A percentile compares a stretch with the other conserved stretches of the same genome.
phyloP scores from a whole-genome alignment of 2,329 filamentous ascomycete species.

The Fusarium lateritium region DNA sequence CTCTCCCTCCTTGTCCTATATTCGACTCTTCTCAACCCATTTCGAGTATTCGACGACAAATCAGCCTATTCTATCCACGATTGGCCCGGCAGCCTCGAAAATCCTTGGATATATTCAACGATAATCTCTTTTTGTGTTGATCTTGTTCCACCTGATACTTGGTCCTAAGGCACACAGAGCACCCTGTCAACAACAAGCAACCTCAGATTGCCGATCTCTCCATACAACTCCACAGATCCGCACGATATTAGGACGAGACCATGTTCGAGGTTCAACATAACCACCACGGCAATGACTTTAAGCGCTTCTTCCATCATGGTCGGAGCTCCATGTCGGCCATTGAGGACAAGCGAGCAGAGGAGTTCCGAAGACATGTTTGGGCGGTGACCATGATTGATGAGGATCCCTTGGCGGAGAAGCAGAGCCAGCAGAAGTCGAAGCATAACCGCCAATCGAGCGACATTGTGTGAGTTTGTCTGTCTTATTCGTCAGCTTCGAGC shows the following conservation, averaged over 20 bases:
- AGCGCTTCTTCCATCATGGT: slow-evolving; percentile 47
- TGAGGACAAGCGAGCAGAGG: slow-evolving; percentile 48
- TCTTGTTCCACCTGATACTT: background rate
- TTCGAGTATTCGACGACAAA: background rate
- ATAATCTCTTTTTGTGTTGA: slow-evolving; percentile 1
- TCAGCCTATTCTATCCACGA: background rate
- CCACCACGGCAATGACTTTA: slow-evolving; percentile 48
- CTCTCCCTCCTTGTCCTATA: slow-evolving; percentile 33
- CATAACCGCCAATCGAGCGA: slow-evolving; percentile 41
- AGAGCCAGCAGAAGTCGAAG: slow-evolving; percentile 9
- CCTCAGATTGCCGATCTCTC: slow-evolving; percentile 18
- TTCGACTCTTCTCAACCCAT: slow-evolving; percentile 14
- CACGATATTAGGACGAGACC: slow-evolving; percentile 7
- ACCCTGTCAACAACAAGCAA: slow-evolving; percentile 19
- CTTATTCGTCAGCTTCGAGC: slow-evolving; percentile 13
- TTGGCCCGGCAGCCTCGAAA: slow-evolving; percentile 7
- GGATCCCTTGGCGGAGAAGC: slow-evolving; percentile 37
- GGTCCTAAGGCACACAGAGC: slow-evolving; percentile 10
- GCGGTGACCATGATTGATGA: slow-evolving; percentile 50
- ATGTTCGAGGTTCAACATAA: slow-evolving; percentile 50
- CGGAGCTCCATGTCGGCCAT: slow-evolving; percentile 49
- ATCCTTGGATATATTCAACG: slow-evolving; percentile 24
- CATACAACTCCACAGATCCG: slow-evolving; percentile 23
- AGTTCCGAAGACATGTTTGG: slow-evolving; percentile 49
- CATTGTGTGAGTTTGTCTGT: slow-evolving; percentile 40